Conservation (phyloP, 148 eudicot species). For the Rhododendron mucronatum region DNA sequence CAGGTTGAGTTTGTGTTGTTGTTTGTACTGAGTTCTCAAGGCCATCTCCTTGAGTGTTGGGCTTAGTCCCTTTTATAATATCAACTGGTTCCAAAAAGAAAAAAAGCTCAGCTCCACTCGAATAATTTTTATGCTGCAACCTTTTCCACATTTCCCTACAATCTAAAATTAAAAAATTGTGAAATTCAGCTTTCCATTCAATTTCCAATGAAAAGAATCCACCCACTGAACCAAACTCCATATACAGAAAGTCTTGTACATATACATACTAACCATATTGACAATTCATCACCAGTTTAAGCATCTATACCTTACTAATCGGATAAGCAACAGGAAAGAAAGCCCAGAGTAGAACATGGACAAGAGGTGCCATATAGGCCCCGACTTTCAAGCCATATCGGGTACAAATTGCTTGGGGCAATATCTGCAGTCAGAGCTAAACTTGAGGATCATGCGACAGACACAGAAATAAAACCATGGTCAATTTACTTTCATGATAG, state of each 20-base stretch:
- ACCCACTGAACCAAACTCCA: background rate
- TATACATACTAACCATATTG: background rate
- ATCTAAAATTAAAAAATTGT: background rate
- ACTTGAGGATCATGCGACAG: background rate
- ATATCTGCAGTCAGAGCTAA: constrained; percentile 46
- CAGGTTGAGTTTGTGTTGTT: too few relatives aligned
- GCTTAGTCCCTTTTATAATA: too few relatives aligned
- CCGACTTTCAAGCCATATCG: constrained; percentile 93
- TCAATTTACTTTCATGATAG: constrained; percentile 6
- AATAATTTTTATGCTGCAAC: background rate
- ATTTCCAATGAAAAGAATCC: background rate
- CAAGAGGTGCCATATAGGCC: constrained; percentile 81
- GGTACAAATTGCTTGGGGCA: constrained; percentile 93
- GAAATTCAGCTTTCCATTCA: background rate
- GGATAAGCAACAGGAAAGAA: constrained; percentile 93
- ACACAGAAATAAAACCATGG: background rate
- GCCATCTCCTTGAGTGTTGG: too few relatives aligned
- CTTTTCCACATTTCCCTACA: background rate
- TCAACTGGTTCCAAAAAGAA: too few relatives aligned
- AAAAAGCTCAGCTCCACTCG: background rate
- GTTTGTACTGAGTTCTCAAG: too few relatives aligned
- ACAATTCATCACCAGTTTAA: background rate
- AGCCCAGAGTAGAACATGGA: constrained; percentile 66
- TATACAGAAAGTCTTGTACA: background rate
- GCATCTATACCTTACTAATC: constrained; percentile 72